Conservation (phyloP, 2,329 filamentous ascomycete species). For the Aspergillus vadensis region DNA sequence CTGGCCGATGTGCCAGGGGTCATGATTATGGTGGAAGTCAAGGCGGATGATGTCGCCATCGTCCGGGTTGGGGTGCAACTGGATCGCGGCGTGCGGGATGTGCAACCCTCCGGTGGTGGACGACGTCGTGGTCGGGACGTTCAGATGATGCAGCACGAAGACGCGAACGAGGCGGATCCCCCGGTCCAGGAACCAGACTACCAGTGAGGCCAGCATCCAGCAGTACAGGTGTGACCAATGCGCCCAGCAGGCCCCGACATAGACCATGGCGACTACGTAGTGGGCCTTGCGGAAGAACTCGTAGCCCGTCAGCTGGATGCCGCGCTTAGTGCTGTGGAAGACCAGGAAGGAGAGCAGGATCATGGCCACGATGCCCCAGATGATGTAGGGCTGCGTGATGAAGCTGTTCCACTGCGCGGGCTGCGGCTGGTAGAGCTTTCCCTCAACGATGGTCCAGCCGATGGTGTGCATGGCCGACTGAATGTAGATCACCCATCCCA, state of each 20-base stretch:
- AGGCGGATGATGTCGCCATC: constrained; percentile 65
- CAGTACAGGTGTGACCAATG: constrained; percentile 71
- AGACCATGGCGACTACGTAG: constrained; percentile 72
- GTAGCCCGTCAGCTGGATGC: constrained; percentile 69
- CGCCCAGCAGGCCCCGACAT: constrained; percentile 73
- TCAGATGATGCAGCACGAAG: constrained; percentile 61
- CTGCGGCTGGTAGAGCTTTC: constrained; percentile 70
- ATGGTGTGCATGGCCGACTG: constrained; percentile 71
- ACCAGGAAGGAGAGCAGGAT: constrained; percentile 63
- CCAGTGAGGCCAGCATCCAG: constrained; percentile 67
- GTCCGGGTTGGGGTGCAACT: constrained; percentile 57
- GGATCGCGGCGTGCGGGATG: constrained; percentile 55
- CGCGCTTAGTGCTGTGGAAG: constrained; percentile 60
- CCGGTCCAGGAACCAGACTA: constrained; percentile 67
- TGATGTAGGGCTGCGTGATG: constrained; percentile 67
- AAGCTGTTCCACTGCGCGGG: constrained; percentile 60
- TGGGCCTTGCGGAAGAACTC: constrained; percentile 76
- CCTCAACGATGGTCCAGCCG: constrained; percentile 69
- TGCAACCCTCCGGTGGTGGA: constrained; percentile 50
- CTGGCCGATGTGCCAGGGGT: constrained; percentile 66
- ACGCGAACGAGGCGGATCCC: constrained; percentile 60
- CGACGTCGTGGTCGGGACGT: constrained; percentile 36
- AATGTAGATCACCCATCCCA: constrained; percentile 70
- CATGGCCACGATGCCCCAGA: constrained; percentile 73
- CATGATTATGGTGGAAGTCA: constrained; percentile 64